These are phyloP conservation scores for Sporodiniella umbellata DNA, from an alignment of 371 early-diverging fungal species.

Conservation along the genomic window DNA sequence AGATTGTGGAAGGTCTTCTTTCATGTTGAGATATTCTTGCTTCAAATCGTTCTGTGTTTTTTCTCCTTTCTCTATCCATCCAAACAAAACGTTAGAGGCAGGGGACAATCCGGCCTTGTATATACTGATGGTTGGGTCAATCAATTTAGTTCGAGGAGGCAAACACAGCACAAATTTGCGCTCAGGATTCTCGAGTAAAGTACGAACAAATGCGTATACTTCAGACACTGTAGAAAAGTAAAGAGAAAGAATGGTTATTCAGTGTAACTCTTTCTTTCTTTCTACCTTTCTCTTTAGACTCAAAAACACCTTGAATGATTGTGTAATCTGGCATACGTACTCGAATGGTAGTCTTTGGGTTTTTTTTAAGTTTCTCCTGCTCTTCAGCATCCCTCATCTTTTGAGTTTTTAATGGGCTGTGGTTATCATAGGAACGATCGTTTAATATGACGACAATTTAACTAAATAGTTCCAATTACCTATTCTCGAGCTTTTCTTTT, in stretches of 20 bases:
- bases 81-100: constrained; percentile 46
- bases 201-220: constrained; percentile 38
- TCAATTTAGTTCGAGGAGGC: constrained; percentile 43
- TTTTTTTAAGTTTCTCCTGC: constrained; percentile 38
- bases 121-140: constrained; percentile 31
- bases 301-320: constrained; percentile 39
- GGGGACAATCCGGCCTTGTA: constrained; percentile 48
- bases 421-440: no score
- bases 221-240: no score
- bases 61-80: constrained; percentile 36
- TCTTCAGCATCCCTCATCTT: constrained; percentile 45
- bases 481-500: constrained; percentile 41
- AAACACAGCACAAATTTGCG: constrained; percentile 43
- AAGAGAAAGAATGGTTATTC: no score
- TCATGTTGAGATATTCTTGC: constrained; percentile 28
- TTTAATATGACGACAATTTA: neutral
- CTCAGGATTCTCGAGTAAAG: constrained; percentile 37
- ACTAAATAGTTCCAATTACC: constrained; percentile 12
- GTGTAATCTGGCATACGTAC: constrained; percentile 44
- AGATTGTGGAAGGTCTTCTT: constrained; percentile 26
- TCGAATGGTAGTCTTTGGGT: constrained; percentile 47
- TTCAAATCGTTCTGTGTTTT: constrained; percentile 16
- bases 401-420: constrained; percentile 49
- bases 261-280: neutral
- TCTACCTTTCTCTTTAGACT: constrained; percentile 35